These are phyloP conservation scores for Pseudonitzschia delicatissima DNA, from an alignment of 108 stramenopile genomes.

Conservation along the genomic window DNA sequence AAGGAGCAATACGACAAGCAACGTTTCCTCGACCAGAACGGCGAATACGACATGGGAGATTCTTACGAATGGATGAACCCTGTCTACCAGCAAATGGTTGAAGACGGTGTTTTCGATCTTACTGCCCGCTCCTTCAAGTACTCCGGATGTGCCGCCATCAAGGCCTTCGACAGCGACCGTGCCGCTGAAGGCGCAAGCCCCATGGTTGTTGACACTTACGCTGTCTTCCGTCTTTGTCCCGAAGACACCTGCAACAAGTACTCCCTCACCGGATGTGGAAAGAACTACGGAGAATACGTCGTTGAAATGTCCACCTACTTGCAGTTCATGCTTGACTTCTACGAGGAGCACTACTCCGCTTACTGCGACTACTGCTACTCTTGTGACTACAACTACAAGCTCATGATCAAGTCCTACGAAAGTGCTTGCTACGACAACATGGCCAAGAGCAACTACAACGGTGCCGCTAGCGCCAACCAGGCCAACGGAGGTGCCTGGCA, in stretches of 20 bases:
- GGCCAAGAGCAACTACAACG: constrained; percentile 8
- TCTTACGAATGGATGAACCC: constrained; percentile 11
- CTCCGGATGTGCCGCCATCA: constrained; percentile 77
- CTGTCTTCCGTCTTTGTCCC: constrained; percentile 80
- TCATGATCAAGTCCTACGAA: not conserved
- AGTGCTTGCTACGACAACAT: constrained; percentile 3
- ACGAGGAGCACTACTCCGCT: constrained; percentile 50
- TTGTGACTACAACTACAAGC: constrained; percentile 37
- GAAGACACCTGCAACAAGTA: constrained; percentile 51
- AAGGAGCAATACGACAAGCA: not conserved
- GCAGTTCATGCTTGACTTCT: constrained; percentile 46
- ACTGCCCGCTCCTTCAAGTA: constrained; percentile 75
- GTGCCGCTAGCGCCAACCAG: constrained; percentile 3
- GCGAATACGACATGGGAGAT: constrained; percentile 17
- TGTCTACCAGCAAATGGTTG: constrained; percentile 14
- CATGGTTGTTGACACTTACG: constrained; percentile 59
- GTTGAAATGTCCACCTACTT: constrained; percentile 75
- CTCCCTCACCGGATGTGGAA: constrained; percentile 55
- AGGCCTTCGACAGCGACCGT: constrained; percentile 49
- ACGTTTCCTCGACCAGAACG: constrained; percentile 7
- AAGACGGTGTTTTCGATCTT: constrained; percentile 55
- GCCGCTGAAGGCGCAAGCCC: constrained; percentile 27
- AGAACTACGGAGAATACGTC: constrained; percentile 85
- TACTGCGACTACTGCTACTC: constrained; percentile 74
- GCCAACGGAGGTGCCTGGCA: constrained; percentile 6